Conservation (phyloP, 345 rosid species). For the Euphorbia peplus region DNA sequence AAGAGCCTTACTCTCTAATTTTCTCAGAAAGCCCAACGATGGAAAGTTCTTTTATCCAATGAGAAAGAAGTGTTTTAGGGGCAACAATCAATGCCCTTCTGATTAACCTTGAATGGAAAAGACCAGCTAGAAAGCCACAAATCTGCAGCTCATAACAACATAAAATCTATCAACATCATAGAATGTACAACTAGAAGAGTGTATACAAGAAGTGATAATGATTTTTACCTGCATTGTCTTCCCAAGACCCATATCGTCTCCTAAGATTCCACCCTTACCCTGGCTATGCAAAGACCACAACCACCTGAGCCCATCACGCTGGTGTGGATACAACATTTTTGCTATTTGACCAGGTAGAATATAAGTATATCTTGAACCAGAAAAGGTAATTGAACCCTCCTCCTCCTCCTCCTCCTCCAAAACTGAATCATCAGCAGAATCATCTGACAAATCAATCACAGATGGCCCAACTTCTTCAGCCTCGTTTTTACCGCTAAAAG, state of each 20-base stretch:
- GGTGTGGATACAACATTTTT: slow-evolving; percentile 73
- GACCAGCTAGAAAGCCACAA: slow-evolving; percentile 89
- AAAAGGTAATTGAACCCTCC: slow-evolving; percentile 49
- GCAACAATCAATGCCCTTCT: slow-evolving; percentile 84
- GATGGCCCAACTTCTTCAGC: slow-evolving; percentile 24
- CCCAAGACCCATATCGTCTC: slow-evolving; percentile 99
- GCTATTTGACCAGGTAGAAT: slow-evolving; percentile 54
- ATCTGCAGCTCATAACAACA: slow-evolving; percentile 47
- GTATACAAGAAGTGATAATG: neutral
- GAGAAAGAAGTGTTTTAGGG: slow-evolving; percentile 89
- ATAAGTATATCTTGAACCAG: slow-evolving; percentile 47
- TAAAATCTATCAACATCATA: slow-evolving; percentile 9
- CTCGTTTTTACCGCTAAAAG: slow-evolving; percentile 35
- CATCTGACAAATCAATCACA: slow-evolving; percentile 34
- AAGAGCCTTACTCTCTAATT: slow-evolving; percentile 79
- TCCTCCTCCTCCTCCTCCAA: slow-evolving; percentile 45
- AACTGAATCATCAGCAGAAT: slow-evolving; percentile 30
- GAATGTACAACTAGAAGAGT: neutral
- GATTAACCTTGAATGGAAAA: slow-evolving; percentile 73
- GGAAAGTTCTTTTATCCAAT: slow-evolving; percentile 93
- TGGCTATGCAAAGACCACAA: slow-evolving; percentile 90
- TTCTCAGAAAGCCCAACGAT: slow-evolving; percentile 73
- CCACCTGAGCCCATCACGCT: slow-evolving; percentile 88
- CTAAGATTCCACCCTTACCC: slow-evolving; percentile 93
- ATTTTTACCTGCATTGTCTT: slow-evolving; percentile 96